Conservation (phyloP, 768 basidiomycete species). For the Boletus rubroflammeus region DNA sequence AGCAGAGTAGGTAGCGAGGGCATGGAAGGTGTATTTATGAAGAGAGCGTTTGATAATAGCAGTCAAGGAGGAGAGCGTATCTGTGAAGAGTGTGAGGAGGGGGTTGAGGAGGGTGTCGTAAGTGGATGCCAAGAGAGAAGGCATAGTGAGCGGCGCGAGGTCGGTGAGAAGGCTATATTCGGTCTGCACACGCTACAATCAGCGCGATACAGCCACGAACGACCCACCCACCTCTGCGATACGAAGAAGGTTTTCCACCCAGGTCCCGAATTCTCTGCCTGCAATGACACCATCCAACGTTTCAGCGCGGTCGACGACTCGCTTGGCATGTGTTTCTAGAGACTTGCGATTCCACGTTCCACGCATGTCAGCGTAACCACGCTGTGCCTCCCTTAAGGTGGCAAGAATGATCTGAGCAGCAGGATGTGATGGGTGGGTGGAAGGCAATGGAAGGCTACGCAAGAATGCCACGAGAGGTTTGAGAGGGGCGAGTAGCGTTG, state of each 20-base stretch:
- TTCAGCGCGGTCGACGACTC: conserved; percentile 67
- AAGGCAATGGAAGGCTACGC: conserved; percentile 68
- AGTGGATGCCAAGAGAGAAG: conserved; percentile 50
- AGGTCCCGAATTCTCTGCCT: conserved; percentile 69
- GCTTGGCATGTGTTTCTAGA: conserved; percentile 65
- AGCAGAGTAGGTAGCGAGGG: conserved; percentile 63
- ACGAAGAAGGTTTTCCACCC: conserved; percentile 61
- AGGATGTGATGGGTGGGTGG: conserved; percentile 81
- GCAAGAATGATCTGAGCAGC: conserved; percentile 60
- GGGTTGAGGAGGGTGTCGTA: conserved; percentile 62
- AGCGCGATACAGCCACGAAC: not conserved
- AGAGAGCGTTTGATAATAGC: conserved; percentile 70
- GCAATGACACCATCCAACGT: conserved; percentile 60
- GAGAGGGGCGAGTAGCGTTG: conserved; percentile 49
- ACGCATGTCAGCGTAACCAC: conserved; percentile 84
- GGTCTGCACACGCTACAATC: conserved; percentile 37
- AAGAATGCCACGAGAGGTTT: conserved; percentile 65
- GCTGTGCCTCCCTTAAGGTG: conserved; percentile 72
- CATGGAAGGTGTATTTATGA: conserved; percentile 79
- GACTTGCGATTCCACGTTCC: conserved; percentile 75
- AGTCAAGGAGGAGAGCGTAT: conserved; percentile 60
- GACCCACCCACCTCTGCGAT: conserved; percentile 57
- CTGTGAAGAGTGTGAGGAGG: conserved; percentile 60
- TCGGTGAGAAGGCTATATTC: conserved; percentile 65
- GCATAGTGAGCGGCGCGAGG: conserved; percentile 56